Percentiles rank a stretch among this genome's conserved stretches.
Evolutionary conservation across 352 stramenopile genomes (phyloP).

Genomic region (Phytophthora palmivora): DNA sequence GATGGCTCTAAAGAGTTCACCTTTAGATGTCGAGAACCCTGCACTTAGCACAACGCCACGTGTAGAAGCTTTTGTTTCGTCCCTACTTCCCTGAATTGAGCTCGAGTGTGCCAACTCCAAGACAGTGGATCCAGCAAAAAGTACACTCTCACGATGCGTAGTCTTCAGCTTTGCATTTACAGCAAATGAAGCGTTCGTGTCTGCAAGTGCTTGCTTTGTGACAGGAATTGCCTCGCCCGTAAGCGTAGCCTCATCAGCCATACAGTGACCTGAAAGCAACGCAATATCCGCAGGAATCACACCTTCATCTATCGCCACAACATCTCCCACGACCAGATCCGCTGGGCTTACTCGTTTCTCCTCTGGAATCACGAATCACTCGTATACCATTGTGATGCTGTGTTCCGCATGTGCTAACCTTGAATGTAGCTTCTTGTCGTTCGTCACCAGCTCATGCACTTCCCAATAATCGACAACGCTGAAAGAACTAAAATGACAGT

Average conservation of each 20-base stretch:
- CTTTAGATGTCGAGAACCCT: conserved; percentile 74
- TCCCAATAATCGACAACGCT: conserved; percentile 77
- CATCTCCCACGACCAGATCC: conserved; percentile 71
- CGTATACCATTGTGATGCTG: conserved; percentile 62
- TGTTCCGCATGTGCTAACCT: conserved; percentile 60
- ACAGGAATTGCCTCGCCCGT: conserved; percentile 86
- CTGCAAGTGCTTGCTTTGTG: conserved; percentile 54
- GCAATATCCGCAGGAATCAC: conserved; percentile 72
- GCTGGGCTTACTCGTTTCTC: conserved; percentile 47
- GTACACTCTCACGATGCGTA: conserved; percentile 53
- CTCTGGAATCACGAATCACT: conserved; percentile 64
- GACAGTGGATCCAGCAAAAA: conserved; percentile 69
- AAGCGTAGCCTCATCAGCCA: conserved; percentile 77
- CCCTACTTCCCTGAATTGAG: conserved; percentile 30
- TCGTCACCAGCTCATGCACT: conserved; percentile 67
- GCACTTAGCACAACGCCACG: conserved; percentile 67
- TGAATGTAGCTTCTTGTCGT: conserved; percentile 65
- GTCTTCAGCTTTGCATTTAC: conserved; percentile 53
- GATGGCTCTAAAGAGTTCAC: conserved; percentile 76
- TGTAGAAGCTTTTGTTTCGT: conserved; percentile 40
- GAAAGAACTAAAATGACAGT: conserved; percentile 70
- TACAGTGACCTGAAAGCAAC: conserved; percentile 69
- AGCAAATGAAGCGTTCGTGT: conserved; percentile 2
- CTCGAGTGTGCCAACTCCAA: conserved; percentile 39
- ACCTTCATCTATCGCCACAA: conserved; percentile 72